Base-by-base conservation (phyloP, 2,329 filamentous ascomycete genomes). In the Ophiosphaerella herpotricha region DNA sequence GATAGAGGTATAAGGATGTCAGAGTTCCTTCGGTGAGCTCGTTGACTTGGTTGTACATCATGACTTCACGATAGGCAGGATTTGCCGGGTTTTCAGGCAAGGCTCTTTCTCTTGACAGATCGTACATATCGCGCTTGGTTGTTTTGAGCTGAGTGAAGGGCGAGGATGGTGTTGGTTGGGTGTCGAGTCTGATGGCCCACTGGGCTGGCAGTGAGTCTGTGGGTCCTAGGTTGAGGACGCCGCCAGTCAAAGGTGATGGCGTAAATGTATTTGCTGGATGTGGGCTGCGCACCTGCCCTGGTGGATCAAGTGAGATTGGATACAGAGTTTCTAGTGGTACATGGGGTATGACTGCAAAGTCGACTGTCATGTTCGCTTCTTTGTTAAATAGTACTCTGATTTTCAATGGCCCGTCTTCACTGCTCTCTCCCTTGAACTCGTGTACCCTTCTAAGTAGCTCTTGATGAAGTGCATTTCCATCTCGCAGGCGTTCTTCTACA, bases 111-210 rank as follows among this genome's bases (percentile, higher is more conserved):
- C 91, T 83, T 1, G 91, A 89, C 2, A 75, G 76, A 39, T 89
- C 83, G 71, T 97, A 97, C 68, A 85, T 79, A 8, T 78, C 75
- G 12, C 93, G 84, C 40, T 81, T 77, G 0, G 89, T 94, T 0
- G 93, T 97, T 73, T 99, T 97, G 77, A 89, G 89, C 50, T 87
- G 85, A 0, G 92, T 96, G 66, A 87, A 89, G n/a, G 84, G 80
- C 0, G 80, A 80, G 0, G 80, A 77, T 0, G 68, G 63, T 0
- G 81, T 88, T 3, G 75, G 63, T 24, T 74, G 50, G 0, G 75
- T 74, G 68, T 88, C 85, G 11, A 87, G 63, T 12, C 75, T 71
- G 13, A 87, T 61, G n/a, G 57, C 65, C 79, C 80, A 85, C 45
- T 69, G 5, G 52, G 69, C 63, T 14, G 60, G 55, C 38, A 72